These are phyloP conservation scores for Leishmania martiniquensis DNA, from an alignment of 208 protist genomes.

Conservation along the genomic window DNA sequence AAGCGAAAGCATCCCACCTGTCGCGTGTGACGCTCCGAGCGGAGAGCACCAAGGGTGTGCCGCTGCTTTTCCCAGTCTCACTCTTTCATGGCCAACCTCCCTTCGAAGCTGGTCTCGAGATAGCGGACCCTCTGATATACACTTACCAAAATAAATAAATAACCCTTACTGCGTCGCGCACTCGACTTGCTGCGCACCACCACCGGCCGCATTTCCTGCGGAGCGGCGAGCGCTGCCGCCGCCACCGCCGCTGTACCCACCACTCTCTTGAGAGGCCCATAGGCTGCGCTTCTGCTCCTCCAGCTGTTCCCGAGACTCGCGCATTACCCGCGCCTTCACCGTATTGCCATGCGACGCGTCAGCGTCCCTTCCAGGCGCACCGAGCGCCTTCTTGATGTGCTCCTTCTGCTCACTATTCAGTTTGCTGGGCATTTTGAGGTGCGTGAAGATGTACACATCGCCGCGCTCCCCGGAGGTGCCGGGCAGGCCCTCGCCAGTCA, in stretches of 20 bases:
- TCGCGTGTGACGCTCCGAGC: not conserved
- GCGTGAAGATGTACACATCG: conserved; percentile 84
- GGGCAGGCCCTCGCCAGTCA: conserved; percentile 88
- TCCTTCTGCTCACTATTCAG: conserved; percentile 70
- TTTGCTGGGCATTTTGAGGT: conserved; percentile 81
- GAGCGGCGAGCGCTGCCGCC: conserved; percentile 32
- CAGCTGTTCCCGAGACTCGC: conserved; percentile 74
- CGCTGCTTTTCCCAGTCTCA: not conserved
- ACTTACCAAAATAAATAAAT: not conserved
- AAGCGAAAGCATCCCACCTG: not conserved
- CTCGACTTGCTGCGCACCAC: conserved; percentile 53
- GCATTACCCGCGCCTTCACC: conserved; percentile 77
- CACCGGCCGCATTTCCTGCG: conserved; percentile 26
- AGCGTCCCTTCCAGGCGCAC: conserved; percentile 37
- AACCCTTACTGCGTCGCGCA: conserved; percentile 70
- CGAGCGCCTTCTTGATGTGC: conserved; percentile 71
- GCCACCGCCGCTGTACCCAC: conserved; percentile 29
- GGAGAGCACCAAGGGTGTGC: not conserved
- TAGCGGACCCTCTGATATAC: not conserved
- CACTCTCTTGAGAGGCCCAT: conserved; percentile 66
- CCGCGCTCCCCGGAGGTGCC: conserved; percentile 68
- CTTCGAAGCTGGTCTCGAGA: not conserved
- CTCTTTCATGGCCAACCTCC: not conserved
- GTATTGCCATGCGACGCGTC: conserved; percentile 56
- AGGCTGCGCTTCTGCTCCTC: conserved; percentile 75